Evolutionary conservation across 495 filamentous ascomycete genomes (phyloP).

Genomic region (Evansstolkia leycettana): DNA sequence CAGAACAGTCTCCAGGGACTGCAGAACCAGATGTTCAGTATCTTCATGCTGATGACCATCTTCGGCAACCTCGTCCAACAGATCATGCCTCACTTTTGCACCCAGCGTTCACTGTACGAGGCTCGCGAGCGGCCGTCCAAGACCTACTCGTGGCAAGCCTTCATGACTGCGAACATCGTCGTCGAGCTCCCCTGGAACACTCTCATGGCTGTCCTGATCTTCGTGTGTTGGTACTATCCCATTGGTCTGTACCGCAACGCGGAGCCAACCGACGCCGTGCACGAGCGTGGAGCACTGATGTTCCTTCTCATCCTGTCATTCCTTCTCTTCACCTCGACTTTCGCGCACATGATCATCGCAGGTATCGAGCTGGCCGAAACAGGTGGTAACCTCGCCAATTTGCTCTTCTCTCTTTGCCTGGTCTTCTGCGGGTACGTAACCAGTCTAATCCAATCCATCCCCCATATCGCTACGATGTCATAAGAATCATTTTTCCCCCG

Average conservation of each 20-base stretch:
- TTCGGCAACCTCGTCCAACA: slow-evolving; percentile 73
- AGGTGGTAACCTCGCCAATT: slow-evolving; percentile 47
- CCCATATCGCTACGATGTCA: no score
- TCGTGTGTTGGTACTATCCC: slow-evolving; percentile 56
- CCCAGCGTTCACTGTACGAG: slow-evolving; percentile 56
- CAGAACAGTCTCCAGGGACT: slow-evolving; percentile 66
- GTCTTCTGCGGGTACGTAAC: slow-evolving; percentile 37
- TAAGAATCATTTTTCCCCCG: no score
- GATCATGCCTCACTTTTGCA: slow-evolving; percentile 61
- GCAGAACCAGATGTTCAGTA: slow-evolving; percentile 82
- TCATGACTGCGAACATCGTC: slow-evolving; percentile 55
- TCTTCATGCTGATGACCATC: slow-evolving; percentile 80
- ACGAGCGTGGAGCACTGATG: slow-evolving; percentile 45
- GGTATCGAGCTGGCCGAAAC: slow-evolving; percentile 50
- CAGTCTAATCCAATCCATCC: neutral
- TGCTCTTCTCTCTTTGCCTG: slow-evolving; percentile 49
- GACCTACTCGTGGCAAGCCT: slow-evolving; percentile 65
- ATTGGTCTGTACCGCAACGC: slow-evolving; percentile 50
- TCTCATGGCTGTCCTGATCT: slow-evolving; percentile 51
- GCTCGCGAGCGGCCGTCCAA: slow-evolving; percentile 61
- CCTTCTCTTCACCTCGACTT: slow-evolving; percentile 48
- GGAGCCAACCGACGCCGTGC: slow-evolving; percentile 26
- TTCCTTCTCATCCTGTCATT: slow-evolving; percentile 44
- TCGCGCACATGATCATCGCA: slow-evolving; percentile 54
- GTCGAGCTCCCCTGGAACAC: slow-evolving; percentile 67